Percentiles rank a stretch among this genome's conserved stretches.
phyloP scores from a whole-genome alignment of 352 stramenopile genomes.

The Phytophthora ohioensis region DNA sequence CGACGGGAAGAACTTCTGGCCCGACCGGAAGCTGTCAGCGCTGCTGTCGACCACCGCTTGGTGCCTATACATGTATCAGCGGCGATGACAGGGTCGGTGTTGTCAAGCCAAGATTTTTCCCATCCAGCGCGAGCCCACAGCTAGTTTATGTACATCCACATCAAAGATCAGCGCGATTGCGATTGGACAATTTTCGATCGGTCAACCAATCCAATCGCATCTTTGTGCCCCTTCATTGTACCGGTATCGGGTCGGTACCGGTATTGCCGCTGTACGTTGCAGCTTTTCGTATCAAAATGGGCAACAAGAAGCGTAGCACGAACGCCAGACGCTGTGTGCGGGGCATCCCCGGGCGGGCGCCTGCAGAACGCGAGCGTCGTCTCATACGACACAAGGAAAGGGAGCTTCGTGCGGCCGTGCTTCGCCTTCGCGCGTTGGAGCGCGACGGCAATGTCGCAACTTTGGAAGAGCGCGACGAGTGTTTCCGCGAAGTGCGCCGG shows the following conservation, averaged over 20 bases:
- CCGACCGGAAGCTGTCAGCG: too few relatives aligned
- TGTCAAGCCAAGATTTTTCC: slow-evolving; percentile 8
- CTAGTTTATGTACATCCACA: slow-evolving; percentile 12
- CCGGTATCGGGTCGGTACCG: not conserved
- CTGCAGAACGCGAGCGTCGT: slow-evolving; percentile 50
- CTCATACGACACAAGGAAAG: slow-evolving; percentile 63
- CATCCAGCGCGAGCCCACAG: not conserved
- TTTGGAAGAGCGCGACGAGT: slow-evolving; percentile 37
- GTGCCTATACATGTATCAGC: not conserved
- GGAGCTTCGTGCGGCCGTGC: slow-evolving; percentile 47
- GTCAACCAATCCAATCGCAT: not conserved
- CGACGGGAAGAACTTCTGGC: too few relatives aligned
- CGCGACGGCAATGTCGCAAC: slow-evolving; percentile 4
- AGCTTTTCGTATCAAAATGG: slow-evolving; percentile 39
- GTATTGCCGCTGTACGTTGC: not conserved
- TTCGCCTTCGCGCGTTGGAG: slow-evolving; percentile 39
- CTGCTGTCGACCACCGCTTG: too few relatives aligned
- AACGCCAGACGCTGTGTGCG: slow-evolving; percentile 38
- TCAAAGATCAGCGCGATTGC: slow-evolving; percentile 12
- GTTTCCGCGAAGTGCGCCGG: slow-evolving; percentile 65
- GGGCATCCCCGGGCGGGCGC: slow-evolving; percentile 44
- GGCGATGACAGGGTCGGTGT: not conserved
- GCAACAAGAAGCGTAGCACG: slow-evolving; percentile 44
- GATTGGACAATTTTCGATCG: slow-evolving; percentile 20
- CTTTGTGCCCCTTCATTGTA: slow-evolving; percentile 12